A percentile compares a stretch with the other conserved stretches of the same genome.
Conservation (phyloP, 495 filamentous ascomycete species). For the Corynascus novoguineensis region DNA sequence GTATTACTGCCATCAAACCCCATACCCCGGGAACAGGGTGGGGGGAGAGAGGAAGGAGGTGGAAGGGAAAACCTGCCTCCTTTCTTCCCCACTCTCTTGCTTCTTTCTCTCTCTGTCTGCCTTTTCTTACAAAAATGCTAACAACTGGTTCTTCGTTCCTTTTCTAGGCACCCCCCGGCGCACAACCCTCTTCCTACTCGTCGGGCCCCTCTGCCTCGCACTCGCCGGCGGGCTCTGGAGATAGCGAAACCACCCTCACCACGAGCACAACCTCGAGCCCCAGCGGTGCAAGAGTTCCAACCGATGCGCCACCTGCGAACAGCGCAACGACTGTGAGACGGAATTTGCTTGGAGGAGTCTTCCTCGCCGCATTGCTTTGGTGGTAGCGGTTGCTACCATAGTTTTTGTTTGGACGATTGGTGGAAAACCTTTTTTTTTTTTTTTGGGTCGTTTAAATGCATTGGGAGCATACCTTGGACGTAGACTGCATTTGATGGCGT, state of each 20-base stretch:
- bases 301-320: neutral
- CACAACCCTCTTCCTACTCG: neutral
- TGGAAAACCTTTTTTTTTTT: neutral
- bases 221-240: neutral
- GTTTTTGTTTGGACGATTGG: neutral
- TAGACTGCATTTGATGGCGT: neutral
- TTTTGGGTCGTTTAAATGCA: neutral
- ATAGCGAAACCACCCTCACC: neutral
- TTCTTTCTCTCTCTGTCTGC: too few species aligned
- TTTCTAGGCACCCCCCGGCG: constrained; percentile 9
- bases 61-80: neutral
- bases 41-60: neutral
- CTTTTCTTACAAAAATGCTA: neutral
- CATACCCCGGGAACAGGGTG: too few species aligned
- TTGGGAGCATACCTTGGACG: neutral
- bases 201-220: neutral
- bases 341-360: neutral
- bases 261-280: neutral
- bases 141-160: neutral
- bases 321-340: neutral
- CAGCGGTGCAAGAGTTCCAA: neutral
- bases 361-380: neutral
- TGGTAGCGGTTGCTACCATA: neutral
- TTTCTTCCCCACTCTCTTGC: too few species aligned
- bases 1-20: constrained; percentile 8